These are phyloP conservation scores for Blepharisma undulans DNA, from an alignment of 169 alveolate species.

Conservation along the genomic window DNA sequence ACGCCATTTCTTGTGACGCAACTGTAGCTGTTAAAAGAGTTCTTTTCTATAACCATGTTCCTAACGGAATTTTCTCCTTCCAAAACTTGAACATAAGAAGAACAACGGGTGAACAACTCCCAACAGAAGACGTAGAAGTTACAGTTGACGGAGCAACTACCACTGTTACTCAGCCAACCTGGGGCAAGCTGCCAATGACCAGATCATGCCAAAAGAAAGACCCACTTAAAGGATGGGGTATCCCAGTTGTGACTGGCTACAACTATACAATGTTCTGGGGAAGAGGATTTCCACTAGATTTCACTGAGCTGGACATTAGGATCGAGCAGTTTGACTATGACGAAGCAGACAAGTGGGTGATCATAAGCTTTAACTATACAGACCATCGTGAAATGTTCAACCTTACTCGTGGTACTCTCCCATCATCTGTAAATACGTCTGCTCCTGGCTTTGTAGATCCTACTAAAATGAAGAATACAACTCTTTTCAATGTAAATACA, in stretches of 20 bases:
- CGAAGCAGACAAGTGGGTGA: conserved; percentile 10
- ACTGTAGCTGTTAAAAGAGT: conserved; percentile 13
- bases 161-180: neutral
- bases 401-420: neutral
- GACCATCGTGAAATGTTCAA: neutral
- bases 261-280: conserved; percentile 6
- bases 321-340: neutral
- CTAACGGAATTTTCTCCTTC: conserved; percentile 18
- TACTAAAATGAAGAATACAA: neutral
- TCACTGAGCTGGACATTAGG: neutral
- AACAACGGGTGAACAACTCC: neutral
- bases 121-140: neutral
- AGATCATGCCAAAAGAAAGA: neutral
- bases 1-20: neutral
- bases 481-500: neutral
- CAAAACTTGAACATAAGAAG: neutral
- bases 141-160: neutral
- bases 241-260: conserved; percentile 37
- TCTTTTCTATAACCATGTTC: conserved; percentile 13
- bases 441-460: conserved; percentile 11
- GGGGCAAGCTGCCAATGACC: neutral
- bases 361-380: neutral
- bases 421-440: neutral
- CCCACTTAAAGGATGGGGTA: neutral
- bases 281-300: conserved; percentile 20